Base-by-base conservation (phyloP, 495 filamentous ascomycete species). In the Aspergillus hancockii region DNA sequence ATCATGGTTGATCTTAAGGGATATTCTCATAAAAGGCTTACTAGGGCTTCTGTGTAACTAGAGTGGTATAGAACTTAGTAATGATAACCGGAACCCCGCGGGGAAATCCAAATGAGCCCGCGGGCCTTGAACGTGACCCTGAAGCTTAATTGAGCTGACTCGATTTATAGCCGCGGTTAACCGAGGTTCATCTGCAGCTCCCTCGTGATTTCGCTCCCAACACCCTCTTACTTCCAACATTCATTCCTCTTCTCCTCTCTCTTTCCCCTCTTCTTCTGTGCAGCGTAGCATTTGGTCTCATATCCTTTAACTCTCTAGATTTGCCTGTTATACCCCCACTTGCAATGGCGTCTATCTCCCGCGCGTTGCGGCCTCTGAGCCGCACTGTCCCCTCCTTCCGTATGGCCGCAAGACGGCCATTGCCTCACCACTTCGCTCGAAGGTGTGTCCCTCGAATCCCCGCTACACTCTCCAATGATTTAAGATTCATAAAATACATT, bases 261-360 rank as follows among this genome's bases (percentile, higher is more conserved):
- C 50, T 30, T 49, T 51, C 57, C 50, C 62, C 50, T 59, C 52
- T 32, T 55, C 23, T 23, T 19, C 41, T 32, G 16, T 46, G 31
- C 45, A 32, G 28, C 30, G 36, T 49, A 31, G 41, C 28, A 25
- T 47, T n/a, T 47, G 46, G n/a, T 22, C 19, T 3, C 22, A 25
- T 49, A 14, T 28, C 28, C n/a, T 16, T 16, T 31, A 19, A 49
- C 12, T 55, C 23, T 21, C 30, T 16, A 38, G 1, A 34, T 28
- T 21, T 49, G 25, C 18, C 25, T 57, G 14, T 51, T 53, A 52
- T 12, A 8, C 21, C 8, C 55, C 23, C 55, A 18, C 51, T 60
- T 62, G 72, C 61, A 28, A 93, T 93, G 90, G 84, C 88, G 55
- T 88, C 89, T 40, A 79, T 93, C 63, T 74, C 81, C 43, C 85